A percentile compares a stretch with the other conserved stretches of the same genome.
phyloP scores from a whole-genome alignment of 257 asterid genomes.

The Verbena officinalis region DNA sequence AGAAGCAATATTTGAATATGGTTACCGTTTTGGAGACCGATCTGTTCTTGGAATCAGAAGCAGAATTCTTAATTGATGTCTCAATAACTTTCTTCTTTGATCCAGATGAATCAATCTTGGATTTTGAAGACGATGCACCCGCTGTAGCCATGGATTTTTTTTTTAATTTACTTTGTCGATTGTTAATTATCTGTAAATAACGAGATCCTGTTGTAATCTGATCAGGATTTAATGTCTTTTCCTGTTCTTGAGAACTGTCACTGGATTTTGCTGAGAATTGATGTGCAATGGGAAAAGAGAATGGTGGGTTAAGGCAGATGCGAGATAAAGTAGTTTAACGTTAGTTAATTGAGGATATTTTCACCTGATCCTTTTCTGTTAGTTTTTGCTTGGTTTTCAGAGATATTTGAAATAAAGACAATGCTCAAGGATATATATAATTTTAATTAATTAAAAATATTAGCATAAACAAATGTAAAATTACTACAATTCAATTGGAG shows the following conservation, averaged over 20 bases:
- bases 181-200: background rate
- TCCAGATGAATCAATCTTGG: slow-evolving; percentile 44
- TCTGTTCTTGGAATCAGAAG: slow-evolving; percentile 38
- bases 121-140: slow-evolving; percentile 42
- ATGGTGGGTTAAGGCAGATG: background rate
- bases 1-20: background rate
- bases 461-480: background rate
- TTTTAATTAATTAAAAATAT: background rate
- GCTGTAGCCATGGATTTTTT: slow-evolving; percentile 39
- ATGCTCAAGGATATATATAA: too few species aligned
- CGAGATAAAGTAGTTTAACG: background rate
- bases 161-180: background rate
- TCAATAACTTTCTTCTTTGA: slow-evolving; percentile 48
- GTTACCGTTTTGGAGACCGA: slow-evolving; percentile 32
- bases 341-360: background rate
- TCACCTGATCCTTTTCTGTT: background rate
- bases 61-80: slow-evolving; percentile 40
- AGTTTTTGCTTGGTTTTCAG: background rate
- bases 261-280: background rate
- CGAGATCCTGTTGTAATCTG: background rate
- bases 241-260: background rate
- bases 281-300: background rate
- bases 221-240: background rate
- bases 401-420: background rate
- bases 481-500: background rate